Percentiles rank a stretch among this genome's conserved stretches.
Conservation (phyloP, 2,329 filamentous ascomycete species). For the Laburnicola sp. region DNA sequence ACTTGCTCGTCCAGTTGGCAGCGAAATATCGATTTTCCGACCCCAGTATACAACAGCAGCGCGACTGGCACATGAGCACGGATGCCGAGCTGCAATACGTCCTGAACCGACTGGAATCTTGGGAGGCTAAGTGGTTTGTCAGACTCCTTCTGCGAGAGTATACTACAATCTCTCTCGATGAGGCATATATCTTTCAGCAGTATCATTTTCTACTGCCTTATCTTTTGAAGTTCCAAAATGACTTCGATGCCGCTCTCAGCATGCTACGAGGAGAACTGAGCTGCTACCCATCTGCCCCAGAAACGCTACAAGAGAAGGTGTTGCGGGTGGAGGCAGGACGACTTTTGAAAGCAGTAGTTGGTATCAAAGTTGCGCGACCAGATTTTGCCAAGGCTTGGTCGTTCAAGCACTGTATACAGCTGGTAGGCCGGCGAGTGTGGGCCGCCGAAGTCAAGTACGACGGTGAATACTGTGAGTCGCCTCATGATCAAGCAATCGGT, state of each 20-base stretch:
- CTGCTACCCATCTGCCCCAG: conserved; percentile 44
- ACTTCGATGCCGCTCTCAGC: conserved; percentile 63
- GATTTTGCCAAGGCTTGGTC: conserved; percentile 51
- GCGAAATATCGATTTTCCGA: conserved; percentile 72
- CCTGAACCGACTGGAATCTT: conserved; percentile 56
- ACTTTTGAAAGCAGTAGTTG: conserved; percentile 44
- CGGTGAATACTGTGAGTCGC: conserved; percentile 66
- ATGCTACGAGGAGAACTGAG: conserved; percentile 54
- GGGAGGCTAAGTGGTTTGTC: conserved; percentile 87
- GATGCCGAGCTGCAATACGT: conserved; percentile 30
- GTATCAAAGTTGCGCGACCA: conserved; percentile 52
- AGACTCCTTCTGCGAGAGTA: conserved; percentile 78
- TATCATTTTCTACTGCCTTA: conserved; percentile 72
- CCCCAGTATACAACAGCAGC: conserved; percentile 46
- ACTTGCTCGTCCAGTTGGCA: conserved; percentile 66
- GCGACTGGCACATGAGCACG: conserved; percentile 22
- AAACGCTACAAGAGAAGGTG: conserved; percentile 31
- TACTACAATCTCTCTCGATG: conserved; percentile 66
- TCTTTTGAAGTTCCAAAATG: conserved; percentile 69
- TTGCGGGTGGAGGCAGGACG: conserved; percentile 46
- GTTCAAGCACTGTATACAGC: conserved; percentile 72
- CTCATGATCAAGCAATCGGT: no score
- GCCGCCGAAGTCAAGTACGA: conserved; percentile 83
- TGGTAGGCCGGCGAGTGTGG: conserved; percentile 64
- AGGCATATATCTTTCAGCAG: conserved; percentile 57